Percentiles rank a stretch among this genome's conserved stretches.
Evolutionary conservation across 2,329 filamentous ascomycete genomes (phyloP).

Genomic region (Monilinia laxa): DNA sequence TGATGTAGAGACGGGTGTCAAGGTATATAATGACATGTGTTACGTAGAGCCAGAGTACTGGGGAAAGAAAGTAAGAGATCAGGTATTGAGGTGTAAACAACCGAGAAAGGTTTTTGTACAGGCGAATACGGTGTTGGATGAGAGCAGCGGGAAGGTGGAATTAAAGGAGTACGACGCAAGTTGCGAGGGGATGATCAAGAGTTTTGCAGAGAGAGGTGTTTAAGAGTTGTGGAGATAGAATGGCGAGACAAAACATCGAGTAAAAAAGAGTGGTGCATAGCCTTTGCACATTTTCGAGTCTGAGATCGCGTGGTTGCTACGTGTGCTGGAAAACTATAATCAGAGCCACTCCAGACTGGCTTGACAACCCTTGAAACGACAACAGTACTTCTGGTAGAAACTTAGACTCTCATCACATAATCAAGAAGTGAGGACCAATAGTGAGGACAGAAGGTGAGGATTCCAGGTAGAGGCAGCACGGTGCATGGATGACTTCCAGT

Average conservation of each 20-base stretch:
- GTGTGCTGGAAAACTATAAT: neutral
- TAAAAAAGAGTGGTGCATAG: neutral
- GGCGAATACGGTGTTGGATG: constrained; percentile 77
- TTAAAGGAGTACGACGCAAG: constrained; percentile 86
- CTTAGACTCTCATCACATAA: neutral
- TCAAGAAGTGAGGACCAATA: neutral
- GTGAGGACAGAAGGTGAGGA: too few species aligned
- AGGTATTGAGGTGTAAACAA: constrained; percentile 74
- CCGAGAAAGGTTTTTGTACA: constrained; percentile 92
- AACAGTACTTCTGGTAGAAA: neutral
- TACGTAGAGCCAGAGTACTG: constrained; percentile 79
- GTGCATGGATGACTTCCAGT: too few species aligned
- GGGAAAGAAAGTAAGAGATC: constrained; percentile 73
- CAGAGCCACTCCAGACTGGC: neutral
- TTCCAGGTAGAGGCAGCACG: too few species aligned
- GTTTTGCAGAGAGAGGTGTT: constrained; percentile 63
- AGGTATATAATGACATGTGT: constrained; percentile 82
- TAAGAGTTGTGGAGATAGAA: constrained; percentile 26
- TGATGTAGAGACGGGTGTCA: constrained; percentile 73
- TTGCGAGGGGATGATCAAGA: constrained; percentile 77
- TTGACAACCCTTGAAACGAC: neutral
- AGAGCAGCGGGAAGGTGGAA: constrained; percentile 65
- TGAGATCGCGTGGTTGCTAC: neutral
- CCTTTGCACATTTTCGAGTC: neutral
- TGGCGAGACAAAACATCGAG: neutral